Conservation (phyloP, 148 eudicot species). For the Camellia sinensis region DNA sequence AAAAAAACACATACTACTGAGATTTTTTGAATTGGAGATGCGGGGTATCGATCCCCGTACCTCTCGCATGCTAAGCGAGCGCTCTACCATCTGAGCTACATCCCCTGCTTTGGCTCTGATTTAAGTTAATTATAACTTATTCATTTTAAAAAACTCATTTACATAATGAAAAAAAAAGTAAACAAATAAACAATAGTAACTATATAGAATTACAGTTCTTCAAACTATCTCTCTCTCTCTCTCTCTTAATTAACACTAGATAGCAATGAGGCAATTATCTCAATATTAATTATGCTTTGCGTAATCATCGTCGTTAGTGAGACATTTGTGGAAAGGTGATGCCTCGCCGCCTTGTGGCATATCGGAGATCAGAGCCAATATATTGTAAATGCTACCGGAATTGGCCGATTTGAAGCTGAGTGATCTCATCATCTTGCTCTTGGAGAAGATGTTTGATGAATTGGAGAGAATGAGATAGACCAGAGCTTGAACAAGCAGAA, state of each 20-base stretch:
- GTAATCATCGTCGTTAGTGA: not conserved
- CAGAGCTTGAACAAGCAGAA: slow-evolving; percentile 51
- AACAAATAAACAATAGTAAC: too few species aligned
- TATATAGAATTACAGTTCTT: too few species aligned
- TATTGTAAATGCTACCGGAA: slow-evolving; percentile 28
- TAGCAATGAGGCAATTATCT: too few species aligned
- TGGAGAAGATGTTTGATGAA: slow-evolving; percentile 52
- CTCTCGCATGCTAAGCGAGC: slow-evolving; percentile 99
- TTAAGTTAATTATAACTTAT: too few species aligned
- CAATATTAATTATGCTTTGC: too few species aligned
- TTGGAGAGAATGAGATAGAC: slow-evolving; percentile 51
- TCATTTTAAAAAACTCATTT: too few species aligned
- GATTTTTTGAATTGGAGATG: slow-evolving; percentile 44
- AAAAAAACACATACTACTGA: too few species aligned
- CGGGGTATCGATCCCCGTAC: slow-evolving; percentile 99
- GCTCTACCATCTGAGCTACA: slow-evolving; percentile 99
- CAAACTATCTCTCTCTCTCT: too few species aligned
- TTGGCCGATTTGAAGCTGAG: slow-evolving; percentile 41
- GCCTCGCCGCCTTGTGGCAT: slow-evolving; percentile 18
- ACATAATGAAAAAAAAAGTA: too few species aligned
- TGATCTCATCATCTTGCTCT: slow-evolving; percentile 33
- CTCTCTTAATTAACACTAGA: too few species aligned
- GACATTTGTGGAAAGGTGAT: not conserved
- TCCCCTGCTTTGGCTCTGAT: slow-evolving; percentile 41
- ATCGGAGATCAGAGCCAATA: slow-evolving; percentile 40